Percentiles rank a stretch among this genome's conserved stretches.
Conservation (phyloP, 345 rosid species). For the Lagerstroemia speciosa region DNA sequence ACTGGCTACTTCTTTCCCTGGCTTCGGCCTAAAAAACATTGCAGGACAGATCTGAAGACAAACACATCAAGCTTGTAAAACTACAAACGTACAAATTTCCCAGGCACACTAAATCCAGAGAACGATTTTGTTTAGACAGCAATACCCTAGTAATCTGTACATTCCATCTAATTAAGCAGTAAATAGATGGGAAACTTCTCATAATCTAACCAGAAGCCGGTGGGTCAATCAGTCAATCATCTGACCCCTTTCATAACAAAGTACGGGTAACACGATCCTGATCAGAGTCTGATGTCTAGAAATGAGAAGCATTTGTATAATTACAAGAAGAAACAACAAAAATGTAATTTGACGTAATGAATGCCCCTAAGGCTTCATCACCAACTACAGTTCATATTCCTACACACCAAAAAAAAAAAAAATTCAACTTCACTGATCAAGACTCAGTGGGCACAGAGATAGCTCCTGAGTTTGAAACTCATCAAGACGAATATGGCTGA, state of each 20-base stretch:
- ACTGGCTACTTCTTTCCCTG: too few species aligned
- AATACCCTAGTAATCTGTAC: too few species aligned
- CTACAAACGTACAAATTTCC: not conserved
- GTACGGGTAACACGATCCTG: not conserved
- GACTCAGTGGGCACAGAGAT: not conserved
- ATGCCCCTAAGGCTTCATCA: not conserved
- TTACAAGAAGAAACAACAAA: not conserved
- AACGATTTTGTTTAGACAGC: not conserved
- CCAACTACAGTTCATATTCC: not conserved
- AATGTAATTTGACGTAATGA: not conserved
- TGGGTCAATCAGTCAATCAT: not conserved
- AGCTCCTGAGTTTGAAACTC: slow-evolving; percentile 1
- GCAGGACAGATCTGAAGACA: not conserved
- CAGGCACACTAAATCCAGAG: too few species aligned
- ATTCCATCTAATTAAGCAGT: not conserved
- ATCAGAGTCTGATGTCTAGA: not conserved
- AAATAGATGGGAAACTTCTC: not conserved
- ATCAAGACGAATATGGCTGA: not conserved
- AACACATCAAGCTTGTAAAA: not conserved
- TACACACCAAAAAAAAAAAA: too few species aligned
- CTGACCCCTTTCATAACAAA: not conserved
- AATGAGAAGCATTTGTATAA: not conserved
- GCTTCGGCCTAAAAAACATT: too few species aligned
- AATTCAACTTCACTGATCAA: not conserved
- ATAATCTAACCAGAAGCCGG: not conserved